Evolutionary conservation across 164 flowering plant species (phyloP).

Genomic region (Magnolia changhungtana): DNA sequence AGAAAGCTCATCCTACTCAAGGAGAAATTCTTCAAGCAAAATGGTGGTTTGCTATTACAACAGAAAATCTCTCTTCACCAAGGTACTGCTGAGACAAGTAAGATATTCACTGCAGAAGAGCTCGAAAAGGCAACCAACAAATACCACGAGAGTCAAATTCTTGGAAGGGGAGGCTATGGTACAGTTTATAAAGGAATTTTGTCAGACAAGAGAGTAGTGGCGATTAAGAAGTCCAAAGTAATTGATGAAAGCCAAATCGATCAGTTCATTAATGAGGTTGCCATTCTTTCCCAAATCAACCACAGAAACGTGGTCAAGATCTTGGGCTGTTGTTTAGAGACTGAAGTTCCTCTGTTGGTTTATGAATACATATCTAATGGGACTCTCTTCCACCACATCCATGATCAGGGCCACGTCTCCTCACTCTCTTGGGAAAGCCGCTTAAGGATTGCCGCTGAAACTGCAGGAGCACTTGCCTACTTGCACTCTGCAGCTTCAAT

Average conservation of each 20-base stretch:
- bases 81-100: not conserved
- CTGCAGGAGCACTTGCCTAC: conserved; percentile 15
- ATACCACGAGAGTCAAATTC: not conserved
- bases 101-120: conserved; percentile 16
- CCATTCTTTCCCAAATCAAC: conserved; percentile 17
- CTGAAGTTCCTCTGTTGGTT: conserved; percentile 15
- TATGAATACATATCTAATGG: conserved; percentile 17
- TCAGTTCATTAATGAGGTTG: conserved; percentile 24
- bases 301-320: conserved; percentile 20
- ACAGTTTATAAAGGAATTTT: conserved; percentile 19
- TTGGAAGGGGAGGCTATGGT: conserved; percentile 16
- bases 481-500: conserved; percentile 16
- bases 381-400: conserved; percentile 8
- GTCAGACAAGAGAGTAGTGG: conserved; percentile 10
- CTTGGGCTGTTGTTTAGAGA: conserved; percentile 21
- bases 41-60: conserved; percentile 8
- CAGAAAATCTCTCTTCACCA: not conserved
- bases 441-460: conserved; percentile 6
- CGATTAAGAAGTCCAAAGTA: conserved; percentile 17
- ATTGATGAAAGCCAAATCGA: conserved; percentile 12
- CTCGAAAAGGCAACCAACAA: conserved; percentile 15
- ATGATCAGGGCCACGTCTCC: not conserved
- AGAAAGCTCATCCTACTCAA: conserved; percentile 7
- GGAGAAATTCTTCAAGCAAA: conserved; percentile 6
- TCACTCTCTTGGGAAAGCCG: conserved; percentile 4